A percentile compares a stretch with the other conserved stretches of the same genome.
phyloP scores from a whole-genome alignment of 306 rosid species.

The Herpetospermum pedunculosum region DNA sequence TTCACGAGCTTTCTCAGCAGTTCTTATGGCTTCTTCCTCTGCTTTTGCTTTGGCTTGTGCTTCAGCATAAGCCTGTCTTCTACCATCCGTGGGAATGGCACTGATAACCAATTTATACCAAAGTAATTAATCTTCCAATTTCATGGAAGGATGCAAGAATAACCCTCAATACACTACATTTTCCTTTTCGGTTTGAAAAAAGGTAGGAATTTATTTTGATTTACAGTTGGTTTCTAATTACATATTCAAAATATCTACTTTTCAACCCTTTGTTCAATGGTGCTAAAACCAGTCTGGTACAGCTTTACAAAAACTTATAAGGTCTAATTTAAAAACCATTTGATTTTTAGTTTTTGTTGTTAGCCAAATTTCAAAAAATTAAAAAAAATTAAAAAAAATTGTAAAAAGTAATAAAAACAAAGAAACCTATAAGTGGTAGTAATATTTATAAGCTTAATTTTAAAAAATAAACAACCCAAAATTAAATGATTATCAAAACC shows the following conservation, averaged over 20 bases:
- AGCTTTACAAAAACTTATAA: neutral
- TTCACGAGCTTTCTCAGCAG: slow-evolving; percentile 43
- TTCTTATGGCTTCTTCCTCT: slow-evolving; percentile 66
- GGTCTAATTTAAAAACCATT: no score
- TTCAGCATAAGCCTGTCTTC: slow-evolving; percentile 76
- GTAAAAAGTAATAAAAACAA: no score
- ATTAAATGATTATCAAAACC: no score
- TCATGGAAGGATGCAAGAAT: neutral
- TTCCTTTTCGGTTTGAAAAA: neutral
- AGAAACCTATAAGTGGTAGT: no score
- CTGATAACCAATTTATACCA: slow-evolving; percentile 21
- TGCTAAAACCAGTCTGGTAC: neutral
- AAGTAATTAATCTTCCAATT: neutral
- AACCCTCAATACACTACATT: neutral
- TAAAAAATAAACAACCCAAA: no score
- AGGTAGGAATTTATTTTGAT: neutral
- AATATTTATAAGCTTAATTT: no score
- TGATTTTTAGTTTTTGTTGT: no score
- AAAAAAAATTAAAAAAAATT: no score
- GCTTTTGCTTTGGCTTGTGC: slow-evolving; percentile 48
- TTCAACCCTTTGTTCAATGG: neutral
- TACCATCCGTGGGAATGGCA: slow-evolving; percentile 73
- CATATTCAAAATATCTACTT: neutral
- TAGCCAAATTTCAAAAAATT: no score
- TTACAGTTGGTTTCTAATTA: neutral